Evolutionary conservation across 2,329 filamentous ascomycete species (phyloP).

Genomic region (Trichoderma sp.): DNA sequence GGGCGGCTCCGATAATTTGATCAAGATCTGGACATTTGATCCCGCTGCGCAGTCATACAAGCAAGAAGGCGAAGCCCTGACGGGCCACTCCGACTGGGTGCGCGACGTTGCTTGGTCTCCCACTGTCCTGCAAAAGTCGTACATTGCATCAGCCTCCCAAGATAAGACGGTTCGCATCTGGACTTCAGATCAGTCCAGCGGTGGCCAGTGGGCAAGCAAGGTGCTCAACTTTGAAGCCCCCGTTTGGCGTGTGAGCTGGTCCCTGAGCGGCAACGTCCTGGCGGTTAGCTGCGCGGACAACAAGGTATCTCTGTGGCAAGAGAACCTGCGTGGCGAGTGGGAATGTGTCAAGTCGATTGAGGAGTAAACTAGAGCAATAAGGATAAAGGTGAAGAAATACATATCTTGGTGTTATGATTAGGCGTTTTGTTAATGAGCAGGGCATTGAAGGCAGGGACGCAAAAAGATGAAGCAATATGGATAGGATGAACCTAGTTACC

Average conservation of each 20-base stretch:
- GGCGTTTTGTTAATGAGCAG: conserved; percentile 30
- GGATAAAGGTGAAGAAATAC: background rate
- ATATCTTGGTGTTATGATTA: conserved; percentile 1
- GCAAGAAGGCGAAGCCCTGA: conserved; percentile 64
- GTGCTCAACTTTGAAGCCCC: conserved; percentile 84
- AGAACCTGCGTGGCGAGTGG: conserved; percentile 95
- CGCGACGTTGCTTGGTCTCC: conserved; percentile 97
- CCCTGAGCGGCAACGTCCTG: conserved; percentile 91
- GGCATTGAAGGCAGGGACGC: conserved; percentile 40
- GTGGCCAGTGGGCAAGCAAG: conserved; percentile 80
- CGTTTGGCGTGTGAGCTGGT: conserved; percentile 97
- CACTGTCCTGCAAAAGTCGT: conserved; percentile 90
- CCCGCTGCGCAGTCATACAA: conserved; percentile 61
- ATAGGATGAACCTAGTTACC: background rate
- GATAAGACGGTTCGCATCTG: conserved; percentile 98
- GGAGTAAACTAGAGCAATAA: conserved; percentile 56
- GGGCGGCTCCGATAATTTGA: conserved; percentile 87
- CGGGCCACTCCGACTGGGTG: conserved; percentile 93
- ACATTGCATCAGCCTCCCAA: conserved; percentile 93
- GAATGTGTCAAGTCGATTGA: conserved; percentile 96
- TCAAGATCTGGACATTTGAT: conserved; percentile 92
- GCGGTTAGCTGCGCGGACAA: conserved; percentile 94
- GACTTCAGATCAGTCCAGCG: conserved; percentile 68
- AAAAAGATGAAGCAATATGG: conserved; percentile 4
- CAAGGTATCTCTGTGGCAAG: conserved; percentile 97